A percentile compares a stretch with the other conserved stretches of the same genome.
These are phyloP conservation scores for Sextonia rubra DNA, from an alignment of 164 flowering plant species.

Conservation along the genomic window DNA sequence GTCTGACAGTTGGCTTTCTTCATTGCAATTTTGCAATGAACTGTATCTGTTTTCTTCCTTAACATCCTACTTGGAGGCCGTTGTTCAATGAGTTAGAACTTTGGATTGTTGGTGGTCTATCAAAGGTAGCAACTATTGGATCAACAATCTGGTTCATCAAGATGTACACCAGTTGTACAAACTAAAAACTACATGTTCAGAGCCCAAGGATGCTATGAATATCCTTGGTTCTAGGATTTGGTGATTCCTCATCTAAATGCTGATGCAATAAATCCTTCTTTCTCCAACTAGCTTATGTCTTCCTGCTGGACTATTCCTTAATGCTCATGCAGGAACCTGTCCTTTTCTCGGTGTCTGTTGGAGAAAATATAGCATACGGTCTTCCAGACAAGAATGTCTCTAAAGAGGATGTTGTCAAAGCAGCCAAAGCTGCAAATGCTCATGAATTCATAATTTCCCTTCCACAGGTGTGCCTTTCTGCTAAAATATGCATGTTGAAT, in stretches of 20 bases:
- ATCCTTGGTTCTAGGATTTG: too few species aligned
- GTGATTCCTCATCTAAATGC: not conserved
- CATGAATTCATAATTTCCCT: constrained; percentile 93
- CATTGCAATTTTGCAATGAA: not conserved
- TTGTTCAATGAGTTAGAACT: not conserved
- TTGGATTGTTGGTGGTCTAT: not conserved
- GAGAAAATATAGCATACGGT: constrained; percentile 98
- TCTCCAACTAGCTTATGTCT: not conserved
- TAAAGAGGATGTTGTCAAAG: constrained; percentile 80
- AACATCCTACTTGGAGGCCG: not conserved
- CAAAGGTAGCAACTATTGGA: not conserved
- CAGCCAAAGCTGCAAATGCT: constrained; percentile 99
- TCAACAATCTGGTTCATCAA: not conserved
- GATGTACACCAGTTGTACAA: not conserved
- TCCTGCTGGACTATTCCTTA: not conserved
- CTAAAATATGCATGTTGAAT: not conserved
- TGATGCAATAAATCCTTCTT: not conserved
- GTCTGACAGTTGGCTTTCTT: not conserved
- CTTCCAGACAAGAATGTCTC: constrained; percentile 83
- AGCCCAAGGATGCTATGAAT: not conserved
- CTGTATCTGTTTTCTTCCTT: not conserved
- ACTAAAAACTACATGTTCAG: not conserved
- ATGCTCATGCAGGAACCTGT: constrained; percentile 71
- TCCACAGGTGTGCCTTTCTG: constrained; percentile 59
- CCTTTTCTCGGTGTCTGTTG: constrained; percentile 89